Evolutionary conservation across 1,139 yeast species (phyloP).

Genomic region (Kodamaea derodonti): DNA sequence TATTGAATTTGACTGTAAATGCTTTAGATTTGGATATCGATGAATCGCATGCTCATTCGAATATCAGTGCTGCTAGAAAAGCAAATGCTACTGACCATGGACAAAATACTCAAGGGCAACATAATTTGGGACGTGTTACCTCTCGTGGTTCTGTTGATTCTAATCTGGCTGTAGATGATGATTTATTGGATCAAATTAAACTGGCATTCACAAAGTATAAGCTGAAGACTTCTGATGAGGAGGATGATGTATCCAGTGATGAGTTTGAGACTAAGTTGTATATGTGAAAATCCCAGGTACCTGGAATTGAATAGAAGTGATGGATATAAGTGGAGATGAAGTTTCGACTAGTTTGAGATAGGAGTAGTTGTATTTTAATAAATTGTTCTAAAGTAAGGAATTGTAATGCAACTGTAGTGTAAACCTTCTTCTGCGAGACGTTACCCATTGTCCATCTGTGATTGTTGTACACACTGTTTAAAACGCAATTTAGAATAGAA

Average conservation of each 20-base stretch:
- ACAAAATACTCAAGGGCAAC: constrained; percentile 20
- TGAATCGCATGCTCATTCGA: constrained; percentile 32
- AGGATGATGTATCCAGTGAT: constrained; percentile 44
- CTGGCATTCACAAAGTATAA: constrained; percentile 50
- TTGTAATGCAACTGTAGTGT: no score
- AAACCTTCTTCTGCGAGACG: no score
- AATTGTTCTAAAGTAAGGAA: no score
- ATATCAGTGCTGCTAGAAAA: constrained; percentile 17
- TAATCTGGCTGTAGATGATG: constrained; percentile 28
- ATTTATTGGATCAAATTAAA: constrained; percentile 50
- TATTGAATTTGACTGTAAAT: constrained; percentile 62
- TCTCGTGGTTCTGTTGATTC: constrained; percentile 38
- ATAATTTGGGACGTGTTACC: constrained; percentile 26
- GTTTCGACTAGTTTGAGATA: no score
- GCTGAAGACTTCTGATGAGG: constrained; percentile 10
- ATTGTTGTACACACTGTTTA: no score
- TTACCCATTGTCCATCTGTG: no score
- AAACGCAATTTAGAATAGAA: no score
- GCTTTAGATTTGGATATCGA: constrained; percentile 65
- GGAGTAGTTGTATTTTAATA: no score
- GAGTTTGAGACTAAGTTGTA: constrained; percentile 51
- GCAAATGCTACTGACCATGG: constrained; percentile 16
- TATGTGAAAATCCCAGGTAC: no score
- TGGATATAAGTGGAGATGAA: no score
- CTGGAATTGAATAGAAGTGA: no score